Conservation (phyloP, 2,329 filamentous ascomycete species). For the Aaosphaeria pasadenensis region DNA sequence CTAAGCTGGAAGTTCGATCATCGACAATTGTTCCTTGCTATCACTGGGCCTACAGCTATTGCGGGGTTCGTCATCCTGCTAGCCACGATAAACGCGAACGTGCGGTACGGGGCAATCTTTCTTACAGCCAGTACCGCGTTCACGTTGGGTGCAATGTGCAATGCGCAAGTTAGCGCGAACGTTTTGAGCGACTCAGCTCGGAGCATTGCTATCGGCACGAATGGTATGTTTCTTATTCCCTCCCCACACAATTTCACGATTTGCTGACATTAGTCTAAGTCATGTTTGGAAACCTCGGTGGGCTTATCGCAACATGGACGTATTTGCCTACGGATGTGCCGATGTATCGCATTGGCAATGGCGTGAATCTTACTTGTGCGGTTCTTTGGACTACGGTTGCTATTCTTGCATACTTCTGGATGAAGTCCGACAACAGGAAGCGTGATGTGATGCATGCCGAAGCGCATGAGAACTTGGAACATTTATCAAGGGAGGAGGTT, state of each 20-base stretch:
- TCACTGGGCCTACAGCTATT: constrained; percentile 60
- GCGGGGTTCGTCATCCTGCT: constrained; percentile 67
- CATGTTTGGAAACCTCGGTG: constrained; percentile 68
- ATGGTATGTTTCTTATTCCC: background rate
- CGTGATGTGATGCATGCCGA: constrained; percentile 53
- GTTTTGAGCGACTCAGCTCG: constrained; percentile 66
- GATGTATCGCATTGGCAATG: constrained; percentile 65
- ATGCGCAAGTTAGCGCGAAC: constrained; percentile 65
- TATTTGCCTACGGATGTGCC: constrained; percentile 61
- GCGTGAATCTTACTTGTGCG: constrained; percentile 60
- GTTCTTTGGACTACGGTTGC: constrained; percentile 42
- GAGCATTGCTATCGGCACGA: constrained; percentile 12
- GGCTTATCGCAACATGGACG: constrained; percentile 60
- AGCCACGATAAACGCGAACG: constrained; percentile 44
- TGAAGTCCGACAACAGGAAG: constrained; percentile 57
- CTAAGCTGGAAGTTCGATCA: constrained; percentile 57
- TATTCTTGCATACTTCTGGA: constrained; percentile 54
- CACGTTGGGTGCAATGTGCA: constrained; percentile 58
- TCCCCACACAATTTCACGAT: constrained; percentile 41
- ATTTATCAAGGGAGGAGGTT: constrained; percentile 50
- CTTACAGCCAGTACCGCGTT: constrained; percentile 61
- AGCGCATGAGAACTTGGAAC: constrained; percentile 44
- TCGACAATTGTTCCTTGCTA: constrained; percentile 57
- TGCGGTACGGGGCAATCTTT: constrained; percentile 67
- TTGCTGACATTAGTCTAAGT: constrained; percentile 51